phyloP scores from a whole-genome alignment of 140 eudicot genomes.

The Oenanthe javanica region DNA sequence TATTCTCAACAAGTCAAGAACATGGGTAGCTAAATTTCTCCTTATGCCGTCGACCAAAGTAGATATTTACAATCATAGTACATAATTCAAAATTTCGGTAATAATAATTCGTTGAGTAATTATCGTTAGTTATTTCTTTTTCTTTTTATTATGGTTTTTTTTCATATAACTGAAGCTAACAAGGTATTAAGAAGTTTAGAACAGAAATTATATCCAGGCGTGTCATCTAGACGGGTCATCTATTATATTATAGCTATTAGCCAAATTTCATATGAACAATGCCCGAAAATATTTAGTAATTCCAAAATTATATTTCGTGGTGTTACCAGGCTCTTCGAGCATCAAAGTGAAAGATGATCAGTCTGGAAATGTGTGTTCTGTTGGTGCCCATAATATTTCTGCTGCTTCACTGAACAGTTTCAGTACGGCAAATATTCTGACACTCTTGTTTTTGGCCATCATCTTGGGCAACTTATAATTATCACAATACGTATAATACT shows the following conservation, averaged over 20 bases:
- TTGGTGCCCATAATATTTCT: slow-evolving; percentile 58
- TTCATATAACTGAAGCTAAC: neutral
- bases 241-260: neutral
- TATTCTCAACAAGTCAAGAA: neutral
- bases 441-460: slow-evolving; percentile 19
- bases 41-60: neutral
- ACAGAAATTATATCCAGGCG: neutral
- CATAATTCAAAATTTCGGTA: too few species aligned
- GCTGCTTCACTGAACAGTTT: slow-evolving; percentile 14
- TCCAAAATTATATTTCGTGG: slow-evolving; percentile 1
- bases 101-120: too few species aligned
- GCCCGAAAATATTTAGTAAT: neutral
- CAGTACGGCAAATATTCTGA: slow-evolving; percentile 12
- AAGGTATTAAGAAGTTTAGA: neutral
- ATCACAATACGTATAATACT: too few species aligned
- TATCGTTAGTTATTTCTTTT: too few species aligned
- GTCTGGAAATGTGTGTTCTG: slow-evolving; percentile 43
- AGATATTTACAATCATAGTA: neutral
- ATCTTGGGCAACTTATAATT: neutral
- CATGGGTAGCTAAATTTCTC: neutral
- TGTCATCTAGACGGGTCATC: neutral
- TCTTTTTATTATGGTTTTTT: neutral
- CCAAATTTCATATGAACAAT: neutral
- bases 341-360: slow-evolving; percentile 67
- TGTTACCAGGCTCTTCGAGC: slow-evolving; percentile 78